Percentiles rank a stretch among this genome's conserved stretches.
Conservation (phyloP, 2,329 filamentous ascomycete species). For the Cercospora beticola region DNA sequence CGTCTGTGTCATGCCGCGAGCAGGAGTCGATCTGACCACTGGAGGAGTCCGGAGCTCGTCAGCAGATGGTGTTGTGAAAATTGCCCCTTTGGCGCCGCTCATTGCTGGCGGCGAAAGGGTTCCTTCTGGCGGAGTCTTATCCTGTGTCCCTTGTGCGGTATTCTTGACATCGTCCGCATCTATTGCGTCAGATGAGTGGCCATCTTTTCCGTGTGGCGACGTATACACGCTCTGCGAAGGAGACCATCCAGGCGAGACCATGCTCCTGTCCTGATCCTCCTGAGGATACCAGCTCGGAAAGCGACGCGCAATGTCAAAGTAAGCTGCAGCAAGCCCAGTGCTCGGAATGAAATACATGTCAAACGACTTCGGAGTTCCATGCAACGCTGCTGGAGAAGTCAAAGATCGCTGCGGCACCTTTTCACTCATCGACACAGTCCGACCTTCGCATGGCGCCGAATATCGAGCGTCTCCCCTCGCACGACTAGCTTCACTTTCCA, state of each 20-base stretch:
- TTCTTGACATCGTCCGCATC: neutral
- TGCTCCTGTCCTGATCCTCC: neutral
- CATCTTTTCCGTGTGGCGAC: neutral
- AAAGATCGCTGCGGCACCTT: conserved; percentile 28
- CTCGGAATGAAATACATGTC: conserved; percentile 37
- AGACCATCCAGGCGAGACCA: conserved; percentile 25
- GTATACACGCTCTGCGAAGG: conserved; percentile 31
- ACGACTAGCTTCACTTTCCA: neutral
- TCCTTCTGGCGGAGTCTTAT: neutral
- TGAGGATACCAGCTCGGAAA: conserved; percentile 23
- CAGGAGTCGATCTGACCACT: neutral
- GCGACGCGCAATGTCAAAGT: conserved; percentile 32
- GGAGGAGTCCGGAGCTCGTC: conserved; percentile 28
- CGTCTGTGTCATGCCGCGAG: conserved; percentile 20
- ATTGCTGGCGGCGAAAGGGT: neutral
- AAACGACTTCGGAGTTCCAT: conserved; percentile 18
- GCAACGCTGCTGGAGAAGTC: conserved; percentile 33
- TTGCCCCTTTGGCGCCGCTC: neutral
- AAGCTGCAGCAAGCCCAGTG: conserved; percentile 36
- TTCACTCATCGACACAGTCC: neutral
- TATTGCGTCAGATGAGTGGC: neutral
- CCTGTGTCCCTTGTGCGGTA: neutral
- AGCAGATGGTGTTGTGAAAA: conserved; percentile 33
- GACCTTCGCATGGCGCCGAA: conserved; percentile 25
- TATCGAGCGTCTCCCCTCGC: conserved; percentile 25